phyloP scores from a whole-genome alignment of 306 rosid species.

The Vigna hirtella region DNA sequence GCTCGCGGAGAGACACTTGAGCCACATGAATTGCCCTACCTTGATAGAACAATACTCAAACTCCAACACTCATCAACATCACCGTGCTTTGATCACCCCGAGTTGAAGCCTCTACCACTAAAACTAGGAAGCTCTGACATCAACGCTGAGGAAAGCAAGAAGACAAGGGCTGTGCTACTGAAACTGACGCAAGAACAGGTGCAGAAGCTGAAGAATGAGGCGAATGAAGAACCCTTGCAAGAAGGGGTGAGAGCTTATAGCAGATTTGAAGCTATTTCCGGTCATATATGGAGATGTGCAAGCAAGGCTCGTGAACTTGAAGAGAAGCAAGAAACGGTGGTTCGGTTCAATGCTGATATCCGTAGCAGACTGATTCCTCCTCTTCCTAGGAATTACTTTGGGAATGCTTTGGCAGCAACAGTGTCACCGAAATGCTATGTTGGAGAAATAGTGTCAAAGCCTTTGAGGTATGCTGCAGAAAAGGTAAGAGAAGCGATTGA shows the following conservation, averaged over 20 bases:
- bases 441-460: background rate
- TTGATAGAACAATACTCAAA: conserved; percentile 1
- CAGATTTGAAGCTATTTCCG: conserved; percentile 31
- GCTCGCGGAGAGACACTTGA: background rate
- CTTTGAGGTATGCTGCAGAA: background rate
- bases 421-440: background rate
- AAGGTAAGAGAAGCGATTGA: conserved; percentile 5
- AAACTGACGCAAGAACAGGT: conserved; percentile 30
- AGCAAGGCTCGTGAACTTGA: background rate
- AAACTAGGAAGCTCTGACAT: conserved; percentile 7
- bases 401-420: conserved; percentile 17
- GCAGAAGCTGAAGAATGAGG: conserved; percentile 7
- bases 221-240: background rate
- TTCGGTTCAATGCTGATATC: background rate
- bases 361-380: background rate
- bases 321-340: background rate
- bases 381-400: background rate
- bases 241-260: conserved; percentile 19
- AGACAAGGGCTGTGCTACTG: background rate
- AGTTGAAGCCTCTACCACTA: conserved; percentile 16
- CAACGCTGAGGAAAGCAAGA: background rate
- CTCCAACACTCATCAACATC: background rate
- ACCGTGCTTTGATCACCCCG: conserved; percentile 18
- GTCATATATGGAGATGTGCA: conserved; percentile 4
- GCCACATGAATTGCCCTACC: conserved; percentile 12